Percentiles rank a stretch among this genome's conserved stretches.
Evolutionary conservation across 2,329 filamentous ascomycete species (phyloP).

Genomic region (Cryphonectria nitschkei): DNA sequence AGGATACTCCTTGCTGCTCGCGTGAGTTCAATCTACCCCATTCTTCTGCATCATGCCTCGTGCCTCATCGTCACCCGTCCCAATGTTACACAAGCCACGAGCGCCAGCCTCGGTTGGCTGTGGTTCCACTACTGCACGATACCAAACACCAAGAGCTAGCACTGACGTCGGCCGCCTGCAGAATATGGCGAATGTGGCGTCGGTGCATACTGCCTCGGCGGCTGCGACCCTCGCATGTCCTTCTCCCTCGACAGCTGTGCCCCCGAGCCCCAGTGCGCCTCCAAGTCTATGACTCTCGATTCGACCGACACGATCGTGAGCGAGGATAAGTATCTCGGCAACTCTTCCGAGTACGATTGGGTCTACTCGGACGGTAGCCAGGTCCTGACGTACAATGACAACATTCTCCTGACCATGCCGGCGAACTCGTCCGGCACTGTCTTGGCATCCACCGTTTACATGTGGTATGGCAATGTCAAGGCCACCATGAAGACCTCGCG

Average conservation of each 20-base stretch:
- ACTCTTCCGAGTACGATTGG: constrained; percentile 81
- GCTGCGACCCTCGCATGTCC: constrained; percentile 88
- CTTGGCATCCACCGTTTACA: constrained; percentile 79
- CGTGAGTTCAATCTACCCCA: constrained; percentile 57
- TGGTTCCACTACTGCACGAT: constrained; percentile 5
- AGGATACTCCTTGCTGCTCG: constrained; percentile 76
- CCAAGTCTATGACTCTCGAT: constrained; percentile 73
- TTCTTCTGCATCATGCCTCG: background rate
- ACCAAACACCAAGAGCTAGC: constrained; percentile 7
- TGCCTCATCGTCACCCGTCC: background rate
- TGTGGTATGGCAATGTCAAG: constrained; percentile 96
- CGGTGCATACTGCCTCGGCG: constrained; percentile 93
- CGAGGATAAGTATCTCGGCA: constrained; percentile 84
- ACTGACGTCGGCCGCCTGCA: constrained; percentile 43
- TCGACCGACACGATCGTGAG: constrained; percentile 70
- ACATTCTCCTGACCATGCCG: constrained; percentile 86
- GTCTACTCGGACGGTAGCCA: constrained; percentile 80
- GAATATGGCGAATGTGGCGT: constrained; percentile 93
- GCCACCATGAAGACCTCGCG: constrained; percentile 83
- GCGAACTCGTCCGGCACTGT: constrained; percentile 84
- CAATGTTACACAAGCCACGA: background rate
- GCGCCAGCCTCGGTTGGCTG: background rate
- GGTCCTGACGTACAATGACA: constrained; percentile 58
- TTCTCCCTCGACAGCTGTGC: constrained; percentile 83
- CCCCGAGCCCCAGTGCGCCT: constrained; percentile 80